Evolutionary conservation across 495 filamentous ascomycete genomes (phyloP), one percentile per base, ranked within the genome.

Genomic region (Penicillium lividum): DNA sequence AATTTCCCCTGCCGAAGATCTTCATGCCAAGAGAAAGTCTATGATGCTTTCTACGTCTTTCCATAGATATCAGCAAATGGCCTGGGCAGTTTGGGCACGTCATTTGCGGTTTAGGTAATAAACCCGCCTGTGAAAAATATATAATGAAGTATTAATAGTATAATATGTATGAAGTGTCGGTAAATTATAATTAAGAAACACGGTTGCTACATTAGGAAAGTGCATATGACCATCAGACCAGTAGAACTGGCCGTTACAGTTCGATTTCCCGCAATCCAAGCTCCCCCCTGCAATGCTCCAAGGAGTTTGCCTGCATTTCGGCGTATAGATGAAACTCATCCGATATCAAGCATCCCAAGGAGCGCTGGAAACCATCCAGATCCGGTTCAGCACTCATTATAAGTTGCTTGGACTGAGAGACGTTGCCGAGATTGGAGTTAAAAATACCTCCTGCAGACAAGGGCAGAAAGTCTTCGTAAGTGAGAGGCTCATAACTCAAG

Each of bases 401-500:
- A 4, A 73, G 58, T 51, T 66, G 63, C 28, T 60, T 67, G 13
- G 66, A 61, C 30, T 63, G 50, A 0, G 62, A 65, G 5, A 52
- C 40, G 5, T 46, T 59, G 9, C 69, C 64, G 4, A 79, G 61
- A 40, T 77, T 78, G 9, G 73, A 76, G 16, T 71, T 68, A 63
- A 78, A 78, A 31, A 78, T 78, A 16, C 74, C 75, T 8, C 68
- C 75, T 1, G 75, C 75, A 4, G 73, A 76, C 3, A 78, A 56
- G 3, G 75, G 75, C 8, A 78, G 62, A 55, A 78, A 78, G 36
- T 78, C 75, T 49, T 78, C 75, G 40, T 78, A 78, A 0, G 68
- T 75, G 15, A 78, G 64, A 15, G 74, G 74, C 46, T 71, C 67
- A 40, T 63, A 69, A 49, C 57, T 57, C 11, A 78, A 13, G 5